Conservation (phyloP, 2,329 filamentous ascomycete species). For the Aspergillus bombycis region DNA sequence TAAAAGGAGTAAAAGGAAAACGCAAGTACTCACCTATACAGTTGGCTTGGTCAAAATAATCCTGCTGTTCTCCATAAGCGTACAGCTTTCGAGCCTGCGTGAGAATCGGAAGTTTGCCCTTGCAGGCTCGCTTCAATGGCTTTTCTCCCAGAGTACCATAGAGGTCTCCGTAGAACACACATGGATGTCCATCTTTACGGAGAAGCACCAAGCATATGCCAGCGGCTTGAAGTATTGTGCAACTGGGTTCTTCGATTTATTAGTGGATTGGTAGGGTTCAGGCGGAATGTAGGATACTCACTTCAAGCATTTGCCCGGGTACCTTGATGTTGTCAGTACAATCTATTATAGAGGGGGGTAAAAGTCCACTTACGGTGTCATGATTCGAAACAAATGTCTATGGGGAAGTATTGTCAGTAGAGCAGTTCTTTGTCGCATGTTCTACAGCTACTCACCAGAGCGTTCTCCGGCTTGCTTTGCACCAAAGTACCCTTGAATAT, state of each 20-base stretch:
- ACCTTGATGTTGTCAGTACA: constrained; percentile 42
- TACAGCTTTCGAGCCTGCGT: constrained; percentile 66
- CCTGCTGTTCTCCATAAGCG: constrained; percentile 66
- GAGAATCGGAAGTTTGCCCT: constrained; percentile 60
- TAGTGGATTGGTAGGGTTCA: background rate
- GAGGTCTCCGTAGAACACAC: constrained; percentile 71
- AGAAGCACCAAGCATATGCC: constrained; percentile 74
- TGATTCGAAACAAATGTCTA: constrained; percentile 74
- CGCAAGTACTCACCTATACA: constrained; percentile 56
- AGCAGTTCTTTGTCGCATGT: background rate
- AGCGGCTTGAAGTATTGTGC: constrained; percentile 70
- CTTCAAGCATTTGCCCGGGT: constrained; percentile 64
- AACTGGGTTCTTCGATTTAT: constrained; percentile 54
- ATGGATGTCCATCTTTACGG: constrained; percentile 64
- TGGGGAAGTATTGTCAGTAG: constrained; percentile 34
- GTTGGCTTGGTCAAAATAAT: constrained; percentile 64
- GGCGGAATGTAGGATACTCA: constrained; percentile 21
- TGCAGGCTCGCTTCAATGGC: constrained; percentile 57
- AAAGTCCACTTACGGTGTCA: constrained; percentile 57
- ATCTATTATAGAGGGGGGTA: background rate
- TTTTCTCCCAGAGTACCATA: constrained; percentile 62
- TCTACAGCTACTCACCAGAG: constrained; percentile 50
- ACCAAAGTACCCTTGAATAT: constrained; percentile 67
- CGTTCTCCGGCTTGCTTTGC: constrained; percentile 55
- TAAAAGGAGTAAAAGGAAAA: background rate